Base-by-base conservation (phyloP, 441 rosid species). In the Theobroma grandiflorum region DNA sequence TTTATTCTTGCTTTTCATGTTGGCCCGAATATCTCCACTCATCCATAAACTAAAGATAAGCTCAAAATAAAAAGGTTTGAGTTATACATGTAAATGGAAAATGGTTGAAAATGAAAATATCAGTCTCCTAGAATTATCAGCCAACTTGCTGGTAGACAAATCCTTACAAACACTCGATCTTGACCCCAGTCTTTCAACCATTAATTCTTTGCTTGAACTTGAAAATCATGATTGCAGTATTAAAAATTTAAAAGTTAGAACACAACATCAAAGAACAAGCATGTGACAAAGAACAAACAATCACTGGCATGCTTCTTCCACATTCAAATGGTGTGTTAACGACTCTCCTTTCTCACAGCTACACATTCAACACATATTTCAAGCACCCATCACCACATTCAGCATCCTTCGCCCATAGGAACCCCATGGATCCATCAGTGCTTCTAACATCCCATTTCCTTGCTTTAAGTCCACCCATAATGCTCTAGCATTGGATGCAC, bases 321-420 rank as follows among this genome's bases (percentile, higher is more conserved):
- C 57, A 52, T 52, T 4, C n/a, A 22, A 15, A 9, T 58, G 63
- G 63, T 22, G 12, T 22, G 12, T 22, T 20, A 8, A 61, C 16
- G 12, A 31, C 14, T 26, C 38, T 61, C 38, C 18, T 55, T 55
- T n/a, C 26, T 10, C 38, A 26, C 15, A 22, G 35, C 8, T 59
- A n/a, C 61, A n/a, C 26, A 59, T 59, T 59, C 15, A 26, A 10
- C 37, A 35, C 37, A 59, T 59, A 57, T 57, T 57, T 26, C 15
- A 59, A 10, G 64, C n/a, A 62, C 40, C 66, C 37, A 61, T 61
- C 26, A 61, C 7, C 64, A 59, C 22, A 59, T 59, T 59, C 64
- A 26, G 64, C 0, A 57, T 61, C 26, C 20, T 37, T 37, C 16
- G 45, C 22, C 45, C 45, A 15, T 4, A 64, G 4, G 43, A 40